Percentiles rank a stretch among this genome's conserved stretches.
Conservation (phyloP, 305 asterid genomes). For the Fraxinus ornus region DNA sequence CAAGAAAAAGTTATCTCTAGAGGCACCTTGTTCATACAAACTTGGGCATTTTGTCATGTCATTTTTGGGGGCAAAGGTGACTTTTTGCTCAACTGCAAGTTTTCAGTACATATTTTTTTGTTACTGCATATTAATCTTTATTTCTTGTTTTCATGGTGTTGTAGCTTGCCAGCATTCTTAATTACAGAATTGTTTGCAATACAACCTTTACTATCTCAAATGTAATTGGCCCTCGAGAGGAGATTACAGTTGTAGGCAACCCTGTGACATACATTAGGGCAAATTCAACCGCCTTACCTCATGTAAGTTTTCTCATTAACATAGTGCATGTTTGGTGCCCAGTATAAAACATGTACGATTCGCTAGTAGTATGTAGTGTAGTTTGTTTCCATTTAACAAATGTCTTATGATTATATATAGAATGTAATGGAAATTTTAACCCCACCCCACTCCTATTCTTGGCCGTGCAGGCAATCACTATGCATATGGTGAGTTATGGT, state of each 20-base stretch:
- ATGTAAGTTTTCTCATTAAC: conserved; percentile 40
- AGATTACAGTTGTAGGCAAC: conserved; percentile 57
- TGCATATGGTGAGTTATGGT: conserved; percentile 89
- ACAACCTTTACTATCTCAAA: conserved; percentile 74
- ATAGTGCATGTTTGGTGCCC: background rate
- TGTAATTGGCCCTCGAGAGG: conserved; percentile 67
- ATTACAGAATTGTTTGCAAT: conserved; percentile 61
- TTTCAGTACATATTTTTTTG: background rate
- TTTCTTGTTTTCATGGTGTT: background rate
- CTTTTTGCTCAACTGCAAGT: background rate
- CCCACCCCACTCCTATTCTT: background rate
- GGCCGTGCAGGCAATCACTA: conserved; percentile 61
- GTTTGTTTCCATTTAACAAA: background rate
- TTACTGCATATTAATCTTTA: background rate
- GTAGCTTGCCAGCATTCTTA: conserved; percentile 52
- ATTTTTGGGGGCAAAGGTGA: conserved; percentile 61
- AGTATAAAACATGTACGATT: background rate
- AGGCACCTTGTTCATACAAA: conserved; percentile 58
- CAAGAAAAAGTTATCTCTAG: conserved; percentile 68
- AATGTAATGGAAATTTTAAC: background rate
- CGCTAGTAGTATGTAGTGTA: background rate
- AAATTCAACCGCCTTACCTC: conserved; percentile 56
- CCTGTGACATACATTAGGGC: conserved; percentile 51
- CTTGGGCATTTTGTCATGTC: conserved; percentile 41
- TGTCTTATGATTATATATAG: background rate